Evolutionary conservation across 2,329 filamentous ascomycete species (phyloP).

Genomic region (Acrocalymma vagum): DNA sequence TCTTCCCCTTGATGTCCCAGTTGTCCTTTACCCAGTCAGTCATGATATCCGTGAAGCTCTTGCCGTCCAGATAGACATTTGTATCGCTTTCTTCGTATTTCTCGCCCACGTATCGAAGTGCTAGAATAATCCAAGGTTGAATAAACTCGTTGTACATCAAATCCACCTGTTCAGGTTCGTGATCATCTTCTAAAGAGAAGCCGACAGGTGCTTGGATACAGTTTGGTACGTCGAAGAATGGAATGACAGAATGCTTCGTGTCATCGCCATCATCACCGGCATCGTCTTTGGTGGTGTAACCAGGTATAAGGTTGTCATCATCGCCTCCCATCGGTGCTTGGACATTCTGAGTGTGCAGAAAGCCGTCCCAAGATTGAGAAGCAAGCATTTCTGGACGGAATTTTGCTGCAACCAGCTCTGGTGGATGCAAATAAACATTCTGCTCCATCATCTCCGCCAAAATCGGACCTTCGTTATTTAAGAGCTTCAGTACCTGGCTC

Average conservation of each 20-base stretch:
- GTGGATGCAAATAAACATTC: conserved; percentile 52
- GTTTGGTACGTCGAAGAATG: conserved; percentile 82
- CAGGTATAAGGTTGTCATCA: conserved; percentile 63
- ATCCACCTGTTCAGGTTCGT: conserved; percentile 77
- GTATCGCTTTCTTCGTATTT: conserved; percentile 61
- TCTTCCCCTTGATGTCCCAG: conserved; percentile 52
- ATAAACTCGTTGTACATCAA: conserved; percentile 93
- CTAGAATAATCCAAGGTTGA: conserved; percentile 79
- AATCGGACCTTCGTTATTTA: conserved; percentile 67
- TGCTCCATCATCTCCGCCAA: conserved; percentile 41
- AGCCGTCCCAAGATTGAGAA: not conserved
- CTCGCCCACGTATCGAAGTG: conserved; percentile 69
- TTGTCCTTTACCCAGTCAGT: conserved; percentile 66
- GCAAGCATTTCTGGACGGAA: conserved; percentile 28
- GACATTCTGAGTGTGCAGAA: too few species aligned
- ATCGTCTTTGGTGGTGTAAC: conserved; percentile 92
- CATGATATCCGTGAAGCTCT: conserved; percentile 65
- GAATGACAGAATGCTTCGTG: conserved; percentile 78
- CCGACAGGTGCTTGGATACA: conserved; percentile 75
- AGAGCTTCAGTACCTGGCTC: conserved; percentile 68
- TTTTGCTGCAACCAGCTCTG: conserved; percentile 51
- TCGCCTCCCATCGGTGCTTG: conserved; percentile 17
- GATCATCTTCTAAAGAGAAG: conserved; percentile 60
- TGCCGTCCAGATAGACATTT: conserved; percentile 60
- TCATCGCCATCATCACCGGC: conserved; percentile 87